Conservation (phyloP, 164 flowering plant genomes). For the Magnolia sinica region DNA sequence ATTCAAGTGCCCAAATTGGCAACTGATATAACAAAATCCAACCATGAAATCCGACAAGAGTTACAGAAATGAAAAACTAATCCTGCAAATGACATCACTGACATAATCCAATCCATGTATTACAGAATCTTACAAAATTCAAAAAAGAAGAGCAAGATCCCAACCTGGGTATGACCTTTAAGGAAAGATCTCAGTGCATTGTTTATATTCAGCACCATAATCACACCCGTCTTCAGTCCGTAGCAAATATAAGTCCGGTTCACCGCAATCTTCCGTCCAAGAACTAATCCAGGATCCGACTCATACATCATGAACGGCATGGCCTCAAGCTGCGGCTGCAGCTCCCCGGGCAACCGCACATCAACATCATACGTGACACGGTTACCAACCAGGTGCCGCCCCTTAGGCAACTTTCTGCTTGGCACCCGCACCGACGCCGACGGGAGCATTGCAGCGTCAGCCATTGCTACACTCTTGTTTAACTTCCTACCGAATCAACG, state of each 20-base stretch:
- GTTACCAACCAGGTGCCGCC: constrained; percentile 63
- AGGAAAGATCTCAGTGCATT: constrained; percentile 78
- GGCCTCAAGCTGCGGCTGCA: constrained; percentile 55
- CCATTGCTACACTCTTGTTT: too few relatives aligned
- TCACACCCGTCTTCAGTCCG: constrained; percentile 74
- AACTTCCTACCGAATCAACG: too few relatives aligned
- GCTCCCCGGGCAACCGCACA: constrained; percentile 25
- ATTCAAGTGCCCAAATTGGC: too few relatives aligned
- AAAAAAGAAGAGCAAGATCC: not conserved
- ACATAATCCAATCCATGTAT: too few relatives aligned
- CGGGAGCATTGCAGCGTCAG: not conserved
- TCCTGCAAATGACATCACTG: too few relatives aligned
- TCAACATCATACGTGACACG: constrained; percentile 63
- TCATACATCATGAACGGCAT: constrained; percentile 86
- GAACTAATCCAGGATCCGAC: constrained; percentile 76
- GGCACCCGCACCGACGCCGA: constrained; percentile 42
- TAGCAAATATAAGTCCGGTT: constrained; percentile 78
- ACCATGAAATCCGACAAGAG: too few relatives aligned
- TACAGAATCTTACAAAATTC: too few relatives aligned
- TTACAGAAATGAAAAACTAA: too few relatives aligned
- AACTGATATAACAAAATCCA: too few relatives aligned
- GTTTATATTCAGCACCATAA: constrained; percentile 77
- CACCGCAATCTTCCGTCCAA: constrained; percentile 89
- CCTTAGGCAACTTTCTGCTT: constrained; percentile 72
- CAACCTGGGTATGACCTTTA: constrained; percentile 74